Conservation (phyloP, 495 filamentous ascomycete species). For the Aspergillus sclerotioniger region DNA sequence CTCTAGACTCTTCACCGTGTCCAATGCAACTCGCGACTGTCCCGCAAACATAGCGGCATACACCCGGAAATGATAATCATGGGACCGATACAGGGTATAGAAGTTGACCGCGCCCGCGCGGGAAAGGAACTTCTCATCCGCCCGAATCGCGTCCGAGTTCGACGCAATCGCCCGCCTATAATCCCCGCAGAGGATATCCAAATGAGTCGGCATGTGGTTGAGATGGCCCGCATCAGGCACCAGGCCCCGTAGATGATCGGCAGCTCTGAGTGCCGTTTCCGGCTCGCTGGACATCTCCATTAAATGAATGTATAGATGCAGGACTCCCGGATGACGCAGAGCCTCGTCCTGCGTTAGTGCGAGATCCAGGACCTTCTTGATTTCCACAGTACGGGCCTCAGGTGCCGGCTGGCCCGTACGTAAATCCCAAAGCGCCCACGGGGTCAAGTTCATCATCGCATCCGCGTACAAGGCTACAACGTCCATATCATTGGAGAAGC, state of each 20-base stretch:
- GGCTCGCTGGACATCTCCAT: conserved; percentile 70
- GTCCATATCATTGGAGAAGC: conserved; percentile 57
- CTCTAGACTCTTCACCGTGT: conserved; percentile 53
- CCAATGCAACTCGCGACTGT: conserved; percentile 53
- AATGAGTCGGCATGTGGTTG: conserved; percentile 70
- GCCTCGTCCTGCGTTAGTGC: conserved; percentile 44
- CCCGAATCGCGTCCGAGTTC: conserved; percentile 61
- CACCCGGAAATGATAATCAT: conserved; percentile 66
- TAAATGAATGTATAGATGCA: conserved; percentile 71
- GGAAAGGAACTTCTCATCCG: conserved; percentile 59
- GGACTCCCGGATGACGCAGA: conserved; percentile 56
- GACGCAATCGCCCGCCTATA: conserved; percentile 59
- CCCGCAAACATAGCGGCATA: conserved; percentile 73
- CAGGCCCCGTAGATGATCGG: conserved; percentile 58
- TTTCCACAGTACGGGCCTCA: conserved; percentile 55
- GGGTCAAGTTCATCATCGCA: conserved; percentile 66
- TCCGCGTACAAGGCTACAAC: conserved; percentile 62
- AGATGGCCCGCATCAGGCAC: conserved; percentile 68
- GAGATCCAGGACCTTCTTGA: conserved; percentile 52
- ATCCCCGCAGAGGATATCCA: conserved; percentile 66
- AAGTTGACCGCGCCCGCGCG: conserved; percentile 55
- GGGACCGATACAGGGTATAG: conserved; percentile 65
- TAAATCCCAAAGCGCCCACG: conserved; percentile 67
- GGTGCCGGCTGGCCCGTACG: conserved; percentile 53
- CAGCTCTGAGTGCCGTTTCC: conserved; percentile 53